phyloP scores from a whole-genome alignment of 2,329 filamentous ascomycete species.

The Byssothecium circinans region DNA sequence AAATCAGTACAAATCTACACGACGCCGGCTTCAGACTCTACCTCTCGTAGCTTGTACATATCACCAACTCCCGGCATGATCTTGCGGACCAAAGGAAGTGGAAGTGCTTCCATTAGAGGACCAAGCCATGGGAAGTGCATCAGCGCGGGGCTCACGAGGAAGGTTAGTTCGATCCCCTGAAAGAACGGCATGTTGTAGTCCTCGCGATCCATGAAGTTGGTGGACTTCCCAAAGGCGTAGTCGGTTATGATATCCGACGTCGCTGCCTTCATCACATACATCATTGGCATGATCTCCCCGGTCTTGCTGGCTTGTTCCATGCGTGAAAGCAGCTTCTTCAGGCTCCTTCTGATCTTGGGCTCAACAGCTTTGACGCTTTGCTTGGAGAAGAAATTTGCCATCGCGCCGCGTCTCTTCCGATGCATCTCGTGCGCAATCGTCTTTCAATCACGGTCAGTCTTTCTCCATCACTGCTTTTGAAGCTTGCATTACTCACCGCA shows the following conservation, averaged over 20 bases:
- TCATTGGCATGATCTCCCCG: neutral
- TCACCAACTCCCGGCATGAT: no score
- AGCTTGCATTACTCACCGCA: neutral
- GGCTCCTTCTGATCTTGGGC: neutral
- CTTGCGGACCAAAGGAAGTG: no score
- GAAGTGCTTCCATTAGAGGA: no score
- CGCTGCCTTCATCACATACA: neutral
- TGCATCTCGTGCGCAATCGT: neutral
- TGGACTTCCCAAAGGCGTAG: slow-evolving; percentile 1
- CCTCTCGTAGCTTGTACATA: no score
- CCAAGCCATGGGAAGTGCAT: no score
- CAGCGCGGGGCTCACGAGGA: no score
- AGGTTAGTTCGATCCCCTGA: no score
- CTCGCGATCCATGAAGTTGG: neutral
- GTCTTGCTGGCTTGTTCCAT: slow-evolving; percentile 2
- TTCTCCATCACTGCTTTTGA: neutral
- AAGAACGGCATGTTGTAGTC: neutral
- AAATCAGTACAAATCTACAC: no score
- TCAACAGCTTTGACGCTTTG: neutral
- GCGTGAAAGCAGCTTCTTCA: neutral
- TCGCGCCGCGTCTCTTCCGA: neutral
- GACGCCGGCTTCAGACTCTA: no score
- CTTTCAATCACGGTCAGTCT: neutral
- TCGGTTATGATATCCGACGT: neutral
- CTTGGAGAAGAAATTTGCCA: neutral